These are phyloP conservation scores for Isabelozyma heimii DNA, from an alignment of 805 yeast genomes.

Conservation along the genomic window DNA sequence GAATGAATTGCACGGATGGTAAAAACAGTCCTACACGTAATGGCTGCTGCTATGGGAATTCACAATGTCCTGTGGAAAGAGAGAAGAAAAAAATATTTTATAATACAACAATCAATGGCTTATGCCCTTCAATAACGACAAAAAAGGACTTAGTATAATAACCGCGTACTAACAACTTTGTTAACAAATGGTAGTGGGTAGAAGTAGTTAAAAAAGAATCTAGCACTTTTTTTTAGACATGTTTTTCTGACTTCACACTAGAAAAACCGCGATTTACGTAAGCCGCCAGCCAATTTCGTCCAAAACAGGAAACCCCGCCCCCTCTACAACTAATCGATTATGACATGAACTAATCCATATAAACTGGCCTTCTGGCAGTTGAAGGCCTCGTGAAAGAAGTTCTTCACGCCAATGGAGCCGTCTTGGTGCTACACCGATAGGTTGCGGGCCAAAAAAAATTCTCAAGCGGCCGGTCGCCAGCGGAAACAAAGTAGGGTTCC, in stretches of 20 bases:
- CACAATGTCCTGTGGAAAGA: no score
- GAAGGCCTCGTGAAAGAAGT: neutral
- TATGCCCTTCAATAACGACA: no score
- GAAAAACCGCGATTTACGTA: neutral
- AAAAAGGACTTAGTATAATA: no score
- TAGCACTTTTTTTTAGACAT: neutral
- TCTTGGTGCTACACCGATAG: neutral
- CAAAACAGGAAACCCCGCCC: neutral
- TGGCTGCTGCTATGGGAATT: no score
- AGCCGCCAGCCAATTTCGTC: neutral
- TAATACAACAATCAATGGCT: no score
- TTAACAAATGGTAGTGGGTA: no score
- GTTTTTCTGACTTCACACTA: neutral
- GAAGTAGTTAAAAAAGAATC: neutral
- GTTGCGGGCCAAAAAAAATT: neutral
- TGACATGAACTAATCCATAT: no score
- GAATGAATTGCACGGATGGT: no score
- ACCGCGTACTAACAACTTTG: neutral
- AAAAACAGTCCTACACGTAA: no score
- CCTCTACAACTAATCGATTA: neutral
- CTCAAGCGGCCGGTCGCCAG: neutral
- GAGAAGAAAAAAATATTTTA: no score
- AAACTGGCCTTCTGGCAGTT: no score
- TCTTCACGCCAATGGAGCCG: neutral
- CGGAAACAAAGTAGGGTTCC: neutral